Evolutionary conservation across 345 rosid genomes (phyloP).

Genomic region (Erysimum cheiranthoides): DNA sequence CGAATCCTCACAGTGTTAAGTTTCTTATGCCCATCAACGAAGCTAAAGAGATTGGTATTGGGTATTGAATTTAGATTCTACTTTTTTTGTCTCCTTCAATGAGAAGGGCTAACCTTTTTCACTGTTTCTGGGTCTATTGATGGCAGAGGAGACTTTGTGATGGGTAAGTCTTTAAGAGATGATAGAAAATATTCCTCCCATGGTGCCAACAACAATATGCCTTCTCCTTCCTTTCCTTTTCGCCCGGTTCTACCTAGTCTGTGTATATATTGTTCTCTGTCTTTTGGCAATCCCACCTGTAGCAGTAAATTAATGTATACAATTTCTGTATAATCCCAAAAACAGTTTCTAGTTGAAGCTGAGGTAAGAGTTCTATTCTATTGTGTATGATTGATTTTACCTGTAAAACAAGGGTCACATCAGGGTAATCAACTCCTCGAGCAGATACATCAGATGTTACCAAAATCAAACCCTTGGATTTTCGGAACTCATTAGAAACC

Average conservation of each 20-base stretch:
- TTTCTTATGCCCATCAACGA: constrained; percentile 12
- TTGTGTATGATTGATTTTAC: constrained; percentile 45
- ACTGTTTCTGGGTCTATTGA: constrained; percentile 71
- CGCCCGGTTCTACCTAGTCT: constrained; percentile 96
- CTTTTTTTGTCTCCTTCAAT: not conserved
- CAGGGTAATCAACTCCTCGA: constrained; percentile 99
- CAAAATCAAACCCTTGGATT: constrained; percentile 91
- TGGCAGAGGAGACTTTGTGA: constrained; percentile 69
- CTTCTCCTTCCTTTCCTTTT: constrained; percentile 96
- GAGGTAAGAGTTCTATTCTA: constrained; percentile 1
- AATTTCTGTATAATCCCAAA: not conserved
- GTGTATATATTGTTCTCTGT: constrained; percentile 92
- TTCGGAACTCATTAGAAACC: constrained; percentile 91
- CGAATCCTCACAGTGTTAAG: not conserved
- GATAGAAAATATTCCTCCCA: constrained; percentile 93
- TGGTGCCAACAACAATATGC: constrained; percentile 79
- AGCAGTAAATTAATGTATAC: not conserved
- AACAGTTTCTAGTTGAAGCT: not conserved
- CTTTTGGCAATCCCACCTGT: constrained; percentile 89
- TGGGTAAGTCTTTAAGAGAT: constrained; percentile 77
- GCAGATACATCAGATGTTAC: constrained; percentile 99
- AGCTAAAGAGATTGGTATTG: not conserved
- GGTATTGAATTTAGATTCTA: not conserved
- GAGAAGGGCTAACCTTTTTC: constrained; percentile 62
- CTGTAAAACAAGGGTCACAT: constrained; percentile 95